phyloP scores from a whole-genome alignment of 2,329 filamentous ascomycete genomes.

The Aspergillus melleus region DNA sequence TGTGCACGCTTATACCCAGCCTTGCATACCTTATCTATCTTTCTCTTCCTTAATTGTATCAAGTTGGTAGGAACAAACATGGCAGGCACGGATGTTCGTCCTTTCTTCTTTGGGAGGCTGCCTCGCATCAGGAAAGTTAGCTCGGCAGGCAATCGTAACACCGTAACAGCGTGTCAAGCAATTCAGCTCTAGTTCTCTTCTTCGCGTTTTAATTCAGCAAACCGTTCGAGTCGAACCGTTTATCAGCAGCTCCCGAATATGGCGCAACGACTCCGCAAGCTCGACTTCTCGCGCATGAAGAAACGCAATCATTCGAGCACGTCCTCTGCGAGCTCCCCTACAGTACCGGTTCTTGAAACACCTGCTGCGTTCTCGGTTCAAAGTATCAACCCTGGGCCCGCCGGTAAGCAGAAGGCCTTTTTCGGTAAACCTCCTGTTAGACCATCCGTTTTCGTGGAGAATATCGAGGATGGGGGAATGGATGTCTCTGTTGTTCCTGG shows the following conservation, averaged over 20 bases:
- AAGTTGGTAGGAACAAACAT: neutral
- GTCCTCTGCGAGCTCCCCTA: conserved; percentile 21
- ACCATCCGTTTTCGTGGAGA: conserved; percentile 22
- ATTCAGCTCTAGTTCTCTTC: neutral
- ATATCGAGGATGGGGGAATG: conserved; percentile 24
- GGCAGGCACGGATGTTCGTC: too few species aligned
- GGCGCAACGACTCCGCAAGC: conserved; percentile 12
- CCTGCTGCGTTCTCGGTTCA: conserved; percentile 17
- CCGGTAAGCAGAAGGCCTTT: conserved; percentile 18
- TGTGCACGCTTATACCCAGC: neutral
- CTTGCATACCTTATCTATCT: neutral
- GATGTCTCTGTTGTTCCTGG: conserved; percentile 21
- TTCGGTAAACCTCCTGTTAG: conserved; percentile 17
- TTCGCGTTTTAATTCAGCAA: too few species aligned
- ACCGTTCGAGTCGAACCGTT: neutral
- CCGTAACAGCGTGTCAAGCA: neutral
- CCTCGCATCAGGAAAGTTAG: neutral
- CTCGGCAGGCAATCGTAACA: neutral
- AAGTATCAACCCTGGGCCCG: conserved; percentile 18
- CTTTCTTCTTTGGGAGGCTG: neutral
- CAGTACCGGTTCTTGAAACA: conserved; percentile 20
- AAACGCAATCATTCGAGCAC: conserved; percentile 17
- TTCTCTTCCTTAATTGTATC: too few species aligned
- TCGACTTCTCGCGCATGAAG: conserved; percentile 20
- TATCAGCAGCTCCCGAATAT: conserved; percentile 3